Conservation (phyloP, 2,329 filamentous ascomycete genomes). For the Microascus cirrosus region DNA sequence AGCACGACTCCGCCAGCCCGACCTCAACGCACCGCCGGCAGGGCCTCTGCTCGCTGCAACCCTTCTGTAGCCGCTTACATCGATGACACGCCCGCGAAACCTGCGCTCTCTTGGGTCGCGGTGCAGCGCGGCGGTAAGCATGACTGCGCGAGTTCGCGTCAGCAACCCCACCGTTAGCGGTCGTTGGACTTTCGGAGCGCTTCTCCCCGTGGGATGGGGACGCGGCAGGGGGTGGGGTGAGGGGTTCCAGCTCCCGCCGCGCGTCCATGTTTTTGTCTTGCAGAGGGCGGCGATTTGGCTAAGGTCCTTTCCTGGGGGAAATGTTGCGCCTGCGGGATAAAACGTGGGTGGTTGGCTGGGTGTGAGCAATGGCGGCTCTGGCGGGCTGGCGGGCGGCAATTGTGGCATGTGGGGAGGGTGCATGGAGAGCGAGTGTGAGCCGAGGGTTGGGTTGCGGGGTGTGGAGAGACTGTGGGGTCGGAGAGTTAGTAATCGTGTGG, state of each 20-base stretch:
- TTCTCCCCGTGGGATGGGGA: background rate
- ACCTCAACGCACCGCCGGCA: conserved; percentile 29
- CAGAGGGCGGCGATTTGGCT: background rate
- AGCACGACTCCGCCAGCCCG: conserved; percentile 26
- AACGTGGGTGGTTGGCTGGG: no score
- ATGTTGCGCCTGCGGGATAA: no score
- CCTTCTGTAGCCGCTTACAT: conserved; percentile 29
- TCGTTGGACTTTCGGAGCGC: background rate
- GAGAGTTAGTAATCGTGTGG: no score
- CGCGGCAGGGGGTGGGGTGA: background rate
- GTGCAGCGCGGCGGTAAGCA: background rate
- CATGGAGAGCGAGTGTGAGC: no score
- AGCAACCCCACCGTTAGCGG: background rate
- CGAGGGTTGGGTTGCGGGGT: no score
- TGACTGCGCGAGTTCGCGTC: background rate
- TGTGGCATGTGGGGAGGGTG: no score
- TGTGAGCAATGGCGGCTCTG: no score
- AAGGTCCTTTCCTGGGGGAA: no score
- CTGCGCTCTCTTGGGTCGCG: conserved; percentile 22
- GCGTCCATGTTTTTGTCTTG: background rate
- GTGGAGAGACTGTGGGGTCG: no score
- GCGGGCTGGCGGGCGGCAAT: no score
- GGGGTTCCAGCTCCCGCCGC: background rate
- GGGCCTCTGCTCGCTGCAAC: conserved; percentile 31
- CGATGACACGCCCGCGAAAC: conserved; percentile 30